Evolutionary conservation across 306 rosid species (phyloP), one percentile per base, ranked within the genome.

Genomic region (Cucurbita argyrosperma): DNA sequence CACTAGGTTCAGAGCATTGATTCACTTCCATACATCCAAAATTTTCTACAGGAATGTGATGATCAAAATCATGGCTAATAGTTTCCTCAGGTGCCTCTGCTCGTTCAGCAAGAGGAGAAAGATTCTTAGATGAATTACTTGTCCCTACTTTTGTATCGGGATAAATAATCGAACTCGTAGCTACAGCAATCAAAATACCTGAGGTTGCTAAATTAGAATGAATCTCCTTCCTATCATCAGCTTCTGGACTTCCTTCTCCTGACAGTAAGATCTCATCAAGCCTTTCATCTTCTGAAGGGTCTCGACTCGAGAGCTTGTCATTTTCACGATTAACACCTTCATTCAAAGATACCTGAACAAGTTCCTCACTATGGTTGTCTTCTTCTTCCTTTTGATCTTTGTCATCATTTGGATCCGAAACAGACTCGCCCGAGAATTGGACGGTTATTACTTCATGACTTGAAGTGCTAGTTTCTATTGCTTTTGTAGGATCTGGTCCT

Each of bases 1-100:
- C 79, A 46, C 85, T 78, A 70, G 80, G 70, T 80, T 88, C 84
- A 51, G 84, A 76, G 82, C 77, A 68, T 14, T 74, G 81, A 84
- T 75, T 67, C 68, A 77, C 77, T 23, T 83, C 87, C 51, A 72
- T 12, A 53, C 77, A 54, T 47, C 76, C 84, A 73, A 66, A 70
- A 54, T 76, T 67, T 50, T 79, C 82, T 14, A 61, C 71, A 56
- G 91, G 83, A 19, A 77, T 77, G 77, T 21, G 30, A 64, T 6
- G 79, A 10, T 74, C 80, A 67, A 75, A 78, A 49, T 74, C 78
- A 39, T 12, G 74, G 45, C 12, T 74, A 77, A 60, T 69, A 64
- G 6, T 67, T 52, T 49, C 51, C 37, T 75, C 82, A 73, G 80
- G 80, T 72, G 81, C 79, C 84, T 79, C 66, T 54, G 64, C 80